These are phyloP conservation scores for Sicyos edulis DNA, from an alignment of 306 rosid genomes.

Conservation along the genomic window DNA sequence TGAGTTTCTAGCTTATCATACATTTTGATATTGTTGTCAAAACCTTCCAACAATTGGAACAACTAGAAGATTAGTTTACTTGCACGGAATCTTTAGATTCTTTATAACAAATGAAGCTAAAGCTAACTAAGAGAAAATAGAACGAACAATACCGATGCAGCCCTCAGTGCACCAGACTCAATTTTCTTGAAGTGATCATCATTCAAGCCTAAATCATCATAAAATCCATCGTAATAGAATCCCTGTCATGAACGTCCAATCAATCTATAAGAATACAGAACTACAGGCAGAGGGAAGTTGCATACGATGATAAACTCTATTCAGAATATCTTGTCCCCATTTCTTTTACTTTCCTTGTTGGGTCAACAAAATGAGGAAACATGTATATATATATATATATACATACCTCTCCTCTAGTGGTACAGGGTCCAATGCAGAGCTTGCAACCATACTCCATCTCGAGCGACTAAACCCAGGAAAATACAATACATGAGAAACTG, in stretches of 20 bases:
- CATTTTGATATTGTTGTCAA: background rate
- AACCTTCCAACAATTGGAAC: background rate
- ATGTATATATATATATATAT: background rate
- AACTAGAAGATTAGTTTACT: background rate
- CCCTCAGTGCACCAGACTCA: conserved; percentile 56
- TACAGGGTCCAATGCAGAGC: conserved; percentile 96
- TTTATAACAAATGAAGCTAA: background rate
- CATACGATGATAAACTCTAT: background rate
- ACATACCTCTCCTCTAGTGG: conserved; percentile 89
- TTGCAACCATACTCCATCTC: conserved; percentile 85
- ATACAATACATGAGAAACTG: background rate
- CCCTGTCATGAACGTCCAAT: conserved; percentile 48
- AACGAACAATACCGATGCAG: conserved; percentile 47
- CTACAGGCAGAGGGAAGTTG: background rate
- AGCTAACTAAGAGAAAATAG: conserved; percentile 14
- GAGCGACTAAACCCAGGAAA: conserved; percentile 47
- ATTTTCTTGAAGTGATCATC: conserved; percentile 84
- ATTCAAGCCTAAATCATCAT: conserved; percentile 78
- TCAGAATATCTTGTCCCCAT: background rate
- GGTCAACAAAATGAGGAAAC: background rate
- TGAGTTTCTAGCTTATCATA: conserved; percentile 3
- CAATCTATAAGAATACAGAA: conserved; percentile 8
- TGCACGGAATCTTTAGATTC: background rate
- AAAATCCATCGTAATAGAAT: conserved; percentile 85
- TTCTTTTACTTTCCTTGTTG: background rate